A percentile compares a stretch with the other conserved stretches of the same genome.
Conservation (phyloP, 2,329 filamentous ascomycete genomes). For the Epichloe gansuensis region DNA sequence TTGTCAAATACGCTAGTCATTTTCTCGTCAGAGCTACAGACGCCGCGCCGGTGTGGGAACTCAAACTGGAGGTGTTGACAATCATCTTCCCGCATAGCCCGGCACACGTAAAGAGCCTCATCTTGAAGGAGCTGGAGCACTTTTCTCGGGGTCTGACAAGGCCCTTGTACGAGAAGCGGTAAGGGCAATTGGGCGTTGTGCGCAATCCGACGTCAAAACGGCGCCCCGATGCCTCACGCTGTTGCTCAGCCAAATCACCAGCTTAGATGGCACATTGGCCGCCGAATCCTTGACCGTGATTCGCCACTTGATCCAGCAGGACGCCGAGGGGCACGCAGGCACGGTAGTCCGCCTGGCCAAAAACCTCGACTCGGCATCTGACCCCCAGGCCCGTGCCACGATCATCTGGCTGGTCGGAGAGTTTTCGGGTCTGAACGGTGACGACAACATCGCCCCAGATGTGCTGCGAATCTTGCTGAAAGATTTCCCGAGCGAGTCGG, state of each 20-base stretch:
- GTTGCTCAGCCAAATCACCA: slow-evolving; percentile 77
- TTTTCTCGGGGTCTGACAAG: slow-evolving; percentile 66
- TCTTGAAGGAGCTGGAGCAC: slow-evolving; percentile 87
- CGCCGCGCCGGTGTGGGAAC: slow-evolving; percentile 67
- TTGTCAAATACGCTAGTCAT: slow-evolving; percentile 78
- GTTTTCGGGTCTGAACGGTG: slow-evolving; percentile 66
- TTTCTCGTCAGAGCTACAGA: slow-evolving; percentile 80
- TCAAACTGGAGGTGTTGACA: slow-evolving; percentile 86
- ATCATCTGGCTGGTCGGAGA: slow-evolving; percentile 98
- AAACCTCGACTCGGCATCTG: slow-evolving; percentile 78
- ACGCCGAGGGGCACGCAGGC: slow-evolving; percentile 65
- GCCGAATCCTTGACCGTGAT: slow-evolving; percentile 93
- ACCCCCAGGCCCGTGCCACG: slow-evolving; percentile 78
- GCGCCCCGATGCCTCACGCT: slow-evolving; percentile 71
- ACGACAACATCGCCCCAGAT: slow-evolving; percentile 86
- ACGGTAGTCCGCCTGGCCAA: slow-evolving; percentile 85
- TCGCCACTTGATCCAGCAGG: slow-evolving; percentile 85
- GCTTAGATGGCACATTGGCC: slow-evolving; percentile 74
- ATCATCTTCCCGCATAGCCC: slow-evolving; percentile 80
- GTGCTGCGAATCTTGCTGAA: slow-evolving; percentile 80
- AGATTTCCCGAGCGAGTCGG: slow-evolving; percentile 71
- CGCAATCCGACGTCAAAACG: slow-evolving; percentile 60
- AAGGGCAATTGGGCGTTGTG: slow-evolving; percentile 84
- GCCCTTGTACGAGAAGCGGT: slow-evolving; percentile 80
- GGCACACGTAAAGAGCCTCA: slow-evolving; percentile 65